Percentiles rank a stretch among this genome's conserved stretches.
Conservation (phyloP, 208 protist genomes). For the Trypanosoma scelopori region DNA sequence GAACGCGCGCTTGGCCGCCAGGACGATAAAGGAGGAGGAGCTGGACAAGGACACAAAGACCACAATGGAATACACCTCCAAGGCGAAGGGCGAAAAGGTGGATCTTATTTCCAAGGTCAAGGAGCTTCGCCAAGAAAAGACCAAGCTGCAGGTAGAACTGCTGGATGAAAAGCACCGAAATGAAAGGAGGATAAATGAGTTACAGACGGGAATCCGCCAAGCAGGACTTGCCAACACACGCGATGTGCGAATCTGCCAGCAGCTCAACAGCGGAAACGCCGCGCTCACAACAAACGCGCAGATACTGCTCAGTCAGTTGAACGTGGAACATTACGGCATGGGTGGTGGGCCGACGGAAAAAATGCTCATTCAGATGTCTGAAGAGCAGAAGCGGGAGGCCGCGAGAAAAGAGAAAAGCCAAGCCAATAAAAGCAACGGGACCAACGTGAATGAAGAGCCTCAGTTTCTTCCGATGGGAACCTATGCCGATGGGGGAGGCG, state of each 20-base stretch:
- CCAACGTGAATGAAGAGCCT: slow-evolving; percentile 16
- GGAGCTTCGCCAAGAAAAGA: slow-evolving; percentile 18
- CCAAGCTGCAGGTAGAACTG: slow-evolving; percentile 62
- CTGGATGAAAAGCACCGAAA: slow-evolving; percentile 40
- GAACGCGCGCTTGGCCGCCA: too few relatives aligned
- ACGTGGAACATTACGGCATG: slow-evolving; percentile 78
- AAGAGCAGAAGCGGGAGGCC: slow-evolving; percentile 30
- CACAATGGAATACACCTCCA: slow-evolving; percentile 37
- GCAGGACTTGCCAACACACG: slow-evolving; percentile 57
- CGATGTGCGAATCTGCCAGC: slow-evolving; percentile 53
- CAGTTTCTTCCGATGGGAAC: slow-evolving; percentile 23
- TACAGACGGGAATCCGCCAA: slow-evolving; percentile 39
- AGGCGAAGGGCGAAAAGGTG: slow-evolving; percentile 38
- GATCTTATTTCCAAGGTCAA: slow-evolving; percentile 12
- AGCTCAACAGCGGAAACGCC: slow-evolving; percentile 72
- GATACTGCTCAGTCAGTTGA: slow-evolving; percentile 72
- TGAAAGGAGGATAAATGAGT: slow-evolving; percentile 43
- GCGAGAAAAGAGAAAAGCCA: slow-evolving; percentile 31
- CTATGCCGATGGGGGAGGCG: slow-evolving; percentile 11
- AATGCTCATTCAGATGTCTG: slow-evolving; percentile 40
- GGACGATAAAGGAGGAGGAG: slow-evolving; percentile 9
- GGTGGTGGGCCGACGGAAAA: slow-evolving; percentile 49
- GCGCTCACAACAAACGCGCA: slow-evolving; percentile 65
- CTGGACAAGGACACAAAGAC: slow-evolving; percentile 43
- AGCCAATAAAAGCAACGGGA: slow-evolving; percentile 26